These are phyloP conservation scores for Kodamaea derodonti DNA, from an alignment of 1,139 yeast species.

Conservation along the genomic window DNA sequence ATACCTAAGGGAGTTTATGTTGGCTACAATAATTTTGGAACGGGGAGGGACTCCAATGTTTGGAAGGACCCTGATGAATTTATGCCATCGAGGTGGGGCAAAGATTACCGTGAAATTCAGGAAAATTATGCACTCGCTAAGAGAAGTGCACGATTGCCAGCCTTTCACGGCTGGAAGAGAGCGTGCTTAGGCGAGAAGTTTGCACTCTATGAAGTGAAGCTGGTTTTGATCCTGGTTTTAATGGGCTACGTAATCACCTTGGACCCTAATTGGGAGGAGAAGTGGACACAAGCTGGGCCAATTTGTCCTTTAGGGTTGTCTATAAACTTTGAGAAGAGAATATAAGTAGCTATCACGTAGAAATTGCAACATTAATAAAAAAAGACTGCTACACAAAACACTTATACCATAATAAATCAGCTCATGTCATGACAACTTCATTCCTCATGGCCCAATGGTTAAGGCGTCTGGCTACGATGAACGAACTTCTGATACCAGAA, in stretches of 20 bases:
- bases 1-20: constrained; percentile 55
- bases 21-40: constrained; percentile 55
- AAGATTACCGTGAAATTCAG: constrained; percentile 28
- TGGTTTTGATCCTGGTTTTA: constrained; percentile 35
- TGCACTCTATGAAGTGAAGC: constrained; percentile 46
- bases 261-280: constrained; percentile 48
- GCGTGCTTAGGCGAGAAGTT: constrained; percentile 63
- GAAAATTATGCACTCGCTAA: constrained; percentile 41
- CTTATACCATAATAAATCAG: background rate
- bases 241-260: constrained; percentile 29
- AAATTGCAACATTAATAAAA: no score
- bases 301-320: constrained; percentile 15
- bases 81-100: constrained; percentile 58
- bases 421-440: constrained; percentile 30
- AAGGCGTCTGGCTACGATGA: constrained; percentile 55
- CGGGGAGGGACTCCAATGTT: constrained; percentile 45
- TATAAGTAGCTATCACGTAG: no score
- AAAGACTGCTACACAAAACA: no score
- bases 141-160: constrained; percentile 42
- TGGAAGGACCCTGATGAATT: constrained; percentile 51
- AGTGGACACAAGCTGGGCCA: constrained; percentile 41
- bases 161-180: constrained; percentile 60
- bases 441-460: constrained; percentile 57
- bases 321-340: constrained; percentile 2
- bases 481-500: constrained; percentile 70